phyloP scores from a whole-genome alignment of 2,329 filamentous ascomycete genomes.

The Beauveria pseudobassiana region DNA sequence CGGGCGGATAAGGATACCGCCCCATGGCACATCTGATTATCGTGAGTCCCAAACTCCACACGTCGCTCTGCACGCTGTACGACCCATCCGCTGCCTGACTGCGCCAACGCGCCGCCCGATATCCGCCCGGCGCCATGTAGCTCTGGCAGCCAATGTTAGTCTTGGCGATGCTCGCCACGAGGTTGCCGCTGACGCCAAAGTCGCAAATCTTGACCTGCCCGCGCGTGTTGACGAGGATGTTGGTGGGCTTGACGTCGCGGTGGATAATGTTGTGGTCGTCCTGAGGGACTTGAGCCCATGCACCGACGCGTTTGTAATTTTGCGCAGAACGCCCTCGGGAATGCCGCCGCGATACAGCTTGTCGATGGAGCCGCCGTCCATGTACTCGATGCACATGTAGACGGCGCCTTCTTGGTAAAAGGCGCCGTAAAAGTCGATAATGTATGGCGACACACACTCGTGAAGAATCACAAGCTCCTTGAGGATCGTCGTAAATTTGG shows the following conservation, averaged over 20 bases:
- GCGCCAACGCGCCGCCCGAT: conserved; percentile 72
- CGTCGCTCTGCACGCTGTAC: conserved; percentile 95
- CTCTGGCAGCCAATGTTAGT: conserved; percentile 99
- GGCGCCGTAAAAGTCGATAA: conserved; percentile 97
- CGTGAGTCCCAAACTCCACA: conserved; percentile 91
- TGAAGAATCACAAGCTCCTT: conserved; percentile 97
- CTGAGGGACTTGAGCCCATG: conserved; percentile 85
- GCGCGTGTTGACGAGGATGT: conserved; percentile 82
- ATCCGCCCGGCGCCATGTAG: conserved; percentile 97
- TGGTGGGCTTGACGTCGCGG: conserved; percentile 97
- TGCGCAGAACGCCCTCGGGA: conserved; percentile 78
- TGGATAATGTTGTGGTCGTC: conserved; percentile 99
- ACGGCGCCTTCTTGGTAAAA: conserved; percentile 99
- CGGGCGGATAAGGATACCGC: conserved; percentile 90
- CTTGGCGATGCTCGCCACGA: conserved; percentile 95
- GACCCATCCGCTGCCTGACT: conserved; percentile 69
- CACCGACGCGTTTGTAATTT: conserved; percentile 83
- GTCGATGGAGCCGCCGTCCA: conserved; percentile 97
- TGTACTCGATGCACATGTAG: conserved; percentile 98
- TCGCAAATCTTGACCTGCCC: conserved; percentile 98
- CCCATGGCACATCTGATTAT: conserved; percentile 96
- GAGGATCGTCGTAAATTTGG: conserved; percentile 93
- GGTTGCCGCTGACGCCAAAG: conserved; percentile 92
- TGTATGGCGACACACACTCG: conserved; percentile 89
- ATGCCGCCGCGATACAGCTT: conserved; percentile 89